Evolutionary conservation across 371 early-diverging fungal species (phyloP).

Genomic region (Lichtheimia corymbifera): DNA sequence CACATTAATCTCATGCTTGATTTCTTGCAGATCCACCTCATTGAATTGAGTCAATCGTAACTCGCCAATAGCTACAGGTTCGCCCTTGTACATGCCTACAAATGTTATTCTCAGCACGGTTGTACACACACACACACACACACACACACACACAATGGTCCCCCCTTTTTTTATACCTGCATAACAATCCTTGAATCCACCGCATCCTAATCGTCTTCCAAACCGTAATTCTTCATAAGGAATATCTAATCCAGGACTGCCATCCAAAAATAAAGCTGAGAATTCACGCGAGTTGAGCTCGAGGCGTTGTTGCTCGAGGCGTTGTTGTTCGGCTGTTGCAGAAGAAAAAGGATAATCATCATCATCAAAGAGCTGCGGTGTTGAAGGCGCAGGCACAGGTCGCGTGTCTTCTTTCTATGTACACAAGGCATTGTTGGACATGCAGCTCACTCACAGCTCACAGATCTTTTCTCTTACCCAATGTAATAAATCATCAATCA

Average conservation of each 20-base stretch:
- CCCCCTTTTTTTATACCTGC: conserved; percentile 30
- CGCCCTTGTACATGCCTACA: conserved; percentile 21
- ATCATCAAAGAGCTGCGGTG: conserved; percentile 59
- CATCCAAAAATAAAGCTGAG: conserved; percentile 53
- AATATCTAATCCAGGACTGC: conserved; percentile 58
- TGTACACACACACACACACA: too few relatives aligned
- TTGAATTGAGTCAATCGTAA: conserved; percentile 66
- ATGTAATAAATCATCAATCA: conserved; percentile 62
- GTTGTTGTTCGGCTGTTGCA: conserved; percentile 24
- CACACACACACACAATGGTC: background rate
- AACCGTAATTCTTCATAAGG: conserved; percentile 57
- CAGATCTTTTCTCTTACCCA: conserved; percentile 45
- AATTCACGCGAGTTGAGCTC: conserved; percentile 55
- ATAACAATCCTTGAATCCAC: conserved; percentile 83
- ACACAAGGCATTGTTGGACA: background rate
- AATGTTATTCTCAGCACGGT: too few relatives aligned
- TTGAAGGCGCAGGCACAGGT: conserved; percentile 72
- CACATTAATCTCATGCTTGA: conserved; percentile 77
- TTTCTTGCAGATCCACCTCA: conserved; percentile 68
- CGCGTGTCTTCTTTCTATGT: conserved; percentile 61
- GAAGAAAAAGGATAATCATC: conserved; percentile 45
- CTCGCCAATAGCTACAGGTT: conserved; percentile 75
- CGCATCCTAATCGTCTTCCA: conserved; percentile 72
- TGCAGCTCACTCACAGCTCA: too few relatives aligned
- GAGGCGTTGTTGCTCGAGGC: conserved; percentile 28